Evolutionary conservation across 2,329 filamentous ascomycete genomes (phyloP).

Genomic region (Colletotrichum australisinense): DNA sequence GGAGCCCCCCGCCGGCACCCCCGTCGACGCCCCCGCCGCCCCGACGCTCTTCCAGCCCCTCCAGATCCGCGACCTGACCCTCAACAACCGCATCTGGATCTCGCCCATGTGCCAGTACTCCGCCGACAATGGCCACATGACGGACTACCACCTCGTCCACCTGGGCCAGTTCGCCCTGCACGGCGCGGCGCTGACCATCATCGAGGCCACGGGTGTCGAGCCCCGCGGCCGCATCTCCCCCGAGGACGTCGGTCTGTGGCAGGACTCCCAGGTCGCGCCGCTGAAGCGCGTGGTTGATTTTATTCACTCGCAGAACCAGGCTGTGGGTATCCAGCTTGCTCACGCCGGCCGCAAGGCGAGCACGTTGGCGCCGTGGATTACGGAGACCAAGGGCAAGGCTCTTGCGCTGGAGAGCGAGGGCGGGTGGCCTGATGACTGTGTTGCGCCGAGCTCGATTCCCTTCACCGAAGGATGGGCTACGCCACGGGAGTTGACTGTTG

Average conservation of each 20-base stretch:
- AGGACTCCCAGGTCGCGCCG: slow-evolving; percentile 82
- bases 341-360: slow-evolving; percentile 82
- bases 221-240: slow-evolving; percentile 86
- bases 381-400: slow-evolving; percentile 55
- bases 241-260: slow-evolving; percentile 83
- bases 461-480: slow-evolving; percentile 70
- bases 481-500: slow-evolving; percentile 75
- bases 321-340: slow-evolving; percentile 82
- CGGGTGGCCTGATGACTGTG: slow-evolving; percentile 69
- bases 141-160: slow-evolving; percentile 85
- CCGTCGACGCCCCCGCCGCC: slow-evolving; percentile 51
- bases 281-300: slow-evolving; percentile 80
- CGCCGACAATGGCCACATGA: slow-evolving; percentile 73
- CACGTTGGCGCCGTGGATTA: slow-evolving; percentile 74
- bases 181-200: slow-evolving; percentile 78
- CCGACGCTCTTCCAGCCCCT: slow-evolving; percentile 69
- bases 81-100: slow-evolving; percentile 68
- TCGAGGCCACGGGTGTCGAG: slow-evolving; percentile 83
- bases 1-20: slow-evolving; percentile 61
- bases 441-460: slow-evolving; percentile 62
- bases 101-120: slow-evolving; percentile 73
- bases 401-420: slow-evolving; percentile 63
- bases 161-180: slow-evolving; percentile 81
- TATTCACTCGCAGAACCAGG: slow-evolving; percentile 80
- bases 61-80: slow-evolving; percentile 61